Evolutionary conservation across 306 rosid genomes (phyloP).

Genomic region (Oxytropis ochrocephala): DNA sequence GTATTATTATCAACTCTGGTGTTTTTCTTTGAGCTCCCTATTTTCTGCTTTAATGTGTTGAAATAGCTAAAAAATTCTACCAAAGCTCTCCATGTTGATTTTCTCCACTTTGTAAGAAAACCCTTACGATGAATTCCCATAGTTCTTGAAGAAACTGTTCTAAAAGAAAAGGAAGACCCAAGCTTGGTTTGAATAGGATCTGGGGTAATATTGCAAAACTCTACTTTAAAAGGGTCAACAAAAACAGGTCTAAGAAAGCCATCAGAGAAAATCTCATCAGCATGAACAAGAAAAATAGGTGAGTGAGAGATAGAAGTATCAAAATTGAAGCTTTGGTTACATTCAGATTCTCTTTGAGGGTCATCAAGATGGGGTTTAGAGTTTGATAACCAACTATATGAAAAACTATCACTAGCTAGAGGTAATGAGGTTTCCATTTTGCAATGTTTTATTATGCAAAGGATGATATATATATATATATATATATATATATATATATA

Average conservation of each 20-base stretch:
- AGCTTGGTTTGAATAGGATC: conserved; percentile 9
- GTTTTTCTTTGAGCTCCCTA: conserved; percentile 26
- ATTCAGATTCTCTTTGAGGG: conserved; percentile 15
- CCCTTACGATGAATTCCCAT: conserved; percentile 12
- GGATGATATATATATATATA: too few species aligned
- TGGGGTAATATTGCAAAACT: neutral
- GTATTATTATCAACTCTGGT: conserved; percentile 37
- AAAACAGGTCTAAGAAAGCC: conserved; percentile 35
- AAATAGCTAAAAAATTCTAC: conserved; percentile 17
- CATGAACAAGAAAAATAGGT: conserved; percentile 33
- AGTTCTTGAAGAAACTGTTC: neutral
- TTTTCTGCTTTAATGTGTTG: conserved; percentile 5
- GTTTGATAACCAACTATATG: conserved; percentile 52
- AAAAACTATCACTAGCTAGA: conserved; percentile 59
- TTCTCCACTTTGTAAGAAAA: conserved; percentile 27
- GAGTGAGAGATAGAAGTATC: conserved; percentile 26
- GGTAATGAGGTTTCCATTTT: conserved; percentile 35
- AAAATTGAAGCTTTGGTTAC: conserved; percentile 45
- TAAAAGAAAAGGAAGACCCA: conserved; percentile 14
- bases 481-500: too few species aligned
- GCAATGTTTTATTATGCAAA: conserved; percentile 3
- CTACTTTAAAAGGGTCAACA: conserved; percentile 1
- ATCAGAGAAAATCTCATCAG: conserved; percentile 57
- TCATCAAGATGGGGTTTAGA: neutral
- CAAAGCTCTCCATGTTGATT: conserved; percentile 16